Base-by-base conservation (phyloP, 2,329 filamentous ascomycete genomes). In the Talaromyces albobiverticillius region DNA sequence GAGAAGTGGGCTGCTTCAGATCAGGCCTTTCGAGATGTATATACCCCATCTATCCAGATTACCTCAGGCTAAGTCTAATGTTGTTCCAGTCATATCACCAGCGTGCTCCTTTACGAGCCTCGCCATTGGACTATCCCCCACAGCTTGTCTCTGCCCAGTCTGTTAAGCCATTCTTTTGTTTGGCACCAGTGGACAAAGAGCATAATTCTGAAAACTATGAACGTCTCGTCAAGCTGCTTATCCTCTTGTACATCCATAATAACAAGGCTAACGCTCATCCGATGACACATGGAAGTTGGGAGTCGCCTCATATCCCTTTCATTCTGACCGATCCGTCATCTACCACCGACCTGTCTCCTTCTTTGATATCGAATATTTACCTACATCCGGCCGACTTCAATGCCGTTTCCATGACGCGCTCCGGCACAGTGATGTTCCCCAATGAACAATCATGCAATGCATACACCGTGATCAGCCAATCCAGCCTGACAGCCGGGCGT, bases 1-100 rank as follows among this genome's bases (percentile, higher is more conserved):
- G 34, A 23, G 14, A 49, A 4, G 22, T 49, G 34, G 36, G 46
- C 46, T 26, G 29, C 23, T 31, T 6, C 46, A 7, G 23, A 49
- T 49, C 46, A 49, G 23, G 16, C n/a, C 7, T 41, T 41, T 23
- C 34, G 34, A 49, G 46, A 49, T 13, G 25, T 41, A 26, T 25
- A 16, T 26, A 20, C 23, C 14, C 32, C 6, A 16, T 18, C n/a
- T n/a, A n/a, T n/a, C n/a, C 10, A 29, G 26, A n/a, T n/a, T n/a
- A n/a, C n/a, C n/a, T n/a, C n/a, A n/a, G n/a, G n/a, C n/a, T n/a
- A n/a, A n/a, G n/a, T n/a, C n/a, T n/a, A n/a, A n/a, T n/a, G n/a
- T n/a, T 47, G 13, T 29, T 29, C 22, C 14, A 41, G 23, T 49
- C 46, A 18, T 41, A 49, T 29, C 46, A 49, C 26, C n/a, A 29